Evolutionary conservation across 331 rosid genomes (phyloP).

Genomic region (Phaseolus coccineus): DNA sequence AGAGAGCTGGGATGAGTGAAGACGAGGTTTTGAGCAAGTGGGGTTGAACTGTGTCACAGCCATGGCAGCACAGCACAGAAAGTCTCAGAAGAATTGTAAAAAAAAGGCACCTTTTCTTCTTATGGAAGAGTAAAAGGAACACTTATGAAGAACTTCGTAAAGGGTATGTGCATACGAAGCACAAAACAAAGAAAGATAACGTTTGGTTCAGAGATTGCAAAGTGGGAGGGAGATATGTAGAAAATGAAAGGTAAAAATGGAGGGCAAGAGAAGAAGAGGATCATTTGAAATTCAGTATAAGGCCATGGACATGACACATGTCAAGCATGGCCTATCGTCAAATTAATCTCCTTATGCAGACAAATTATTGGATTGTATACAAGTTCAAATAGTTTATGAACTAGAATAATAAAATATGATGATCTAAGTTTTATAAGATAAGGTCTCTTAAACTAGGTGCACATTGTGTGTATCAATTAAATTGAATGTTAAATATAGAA

Average conservation of each 20-base stretch:
- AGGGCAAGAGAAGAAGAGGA: constrained; percentile 20
- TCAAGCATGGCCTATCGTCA: constrained; percentile 18
- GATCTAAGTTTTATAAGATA: constrained; percentile 4
- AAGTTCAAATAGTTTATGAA: not conserved
- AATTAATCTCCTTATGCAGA: not conserved
- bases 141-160: constrained; percentile 23
- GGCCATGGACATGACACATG: constrained; percentile 82
- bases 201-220: constrained; percentile 16
- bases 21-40: constrained; percentile 53
- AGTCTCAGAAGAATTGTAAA: constrained; percentile 16
- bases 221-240: constrained; percentile 41
- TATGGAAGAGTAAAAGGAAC: not conserved
- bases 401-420: not conserved
- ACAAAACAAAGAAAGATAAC: constrained; percentile 1
- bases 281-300: constrained; percentile 57
- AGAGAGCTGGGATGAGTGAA: constrained; percentile 60
- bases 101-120: not conserved
- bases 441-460: not conserved
- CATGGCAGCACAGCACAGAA: constrained; percentile 62
- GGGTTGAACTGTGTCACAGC: constrained; percentile 72
- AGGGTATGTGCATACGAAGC: constrained; percentile 27
- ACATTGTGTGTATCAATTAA: constrained; percentile 9
- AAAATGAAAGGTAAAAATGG: constrained; percentile 6
- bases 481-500: not conserved
- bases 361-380: not conserved